Conservation (phyloP, 2,329 filamentous ascomycete species). For the Fusarium sp. region DNA sequence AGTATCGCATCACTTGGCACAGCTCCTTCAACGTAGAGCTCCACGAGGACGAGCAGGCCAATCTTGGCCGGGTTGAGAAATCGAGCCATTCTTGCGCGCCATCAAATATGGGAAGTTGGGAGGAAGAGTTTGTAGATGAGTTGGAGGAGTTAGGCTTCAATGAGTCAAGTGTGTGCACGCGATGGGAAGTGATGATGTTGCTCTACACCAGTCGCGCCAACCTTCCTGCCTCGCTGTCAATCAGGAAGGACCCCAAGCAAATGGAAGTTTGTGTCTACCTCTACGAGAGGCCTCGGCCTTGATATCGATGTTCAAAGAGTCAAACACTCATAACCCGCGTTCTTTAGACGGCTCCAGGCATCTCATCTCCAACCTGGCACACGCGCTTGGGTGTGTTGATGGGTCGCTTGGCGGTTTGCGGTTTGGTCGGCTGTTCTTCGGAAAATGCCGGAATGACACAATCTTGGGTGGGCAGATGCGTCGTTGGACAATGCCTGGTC, state of each 20-base stretch:
- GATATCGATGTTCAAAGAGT: background rate
- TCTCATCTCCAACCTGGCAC: background rate
- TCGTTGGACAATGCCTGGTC: too few species aligned
- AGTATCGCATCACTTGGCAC: constrained; percentile 78
- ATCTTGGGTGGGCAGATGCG: background rate
- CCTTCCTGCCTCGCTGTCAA: constrained; percentile 23
- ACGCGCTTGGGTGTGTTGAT: background rate
- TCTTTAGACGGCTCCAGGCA: background rate
- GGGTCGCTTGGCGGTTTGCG: constrained; percentile 2
- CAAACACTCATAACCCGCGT: background rate
- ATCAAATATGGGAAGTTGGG: background rate
- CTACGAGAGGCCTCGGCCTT: background rate
- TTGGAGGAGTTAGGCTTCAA: background rate
- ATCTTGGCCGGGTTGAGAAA: constrained; percentile 92
- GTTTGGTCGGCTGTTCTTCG: constrained; percentile 27
- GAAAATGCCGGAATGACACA: constrained; percentile 15
- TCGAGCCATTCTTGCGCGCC: constrained; percentile 69
- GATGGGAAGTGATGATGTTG: background rate
- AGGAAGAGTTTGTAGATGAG: background rate
- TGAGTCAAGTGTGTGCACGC: background rate
- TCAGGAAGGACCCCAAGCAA: background rate
- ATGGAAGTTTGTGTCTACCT: background rate
- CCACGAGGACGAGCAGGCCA: constrained; percentile 80
- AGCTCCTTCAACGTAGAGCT: constrained; percentile 80
- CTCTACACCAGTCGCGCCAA: constrained; percentile 19